Evolutionary conservation across 1,284 basidiomycete species (phyloP), one percentile per base, ranked within the genome.

Genomic region (Boletus semigastroideus): DNA sequence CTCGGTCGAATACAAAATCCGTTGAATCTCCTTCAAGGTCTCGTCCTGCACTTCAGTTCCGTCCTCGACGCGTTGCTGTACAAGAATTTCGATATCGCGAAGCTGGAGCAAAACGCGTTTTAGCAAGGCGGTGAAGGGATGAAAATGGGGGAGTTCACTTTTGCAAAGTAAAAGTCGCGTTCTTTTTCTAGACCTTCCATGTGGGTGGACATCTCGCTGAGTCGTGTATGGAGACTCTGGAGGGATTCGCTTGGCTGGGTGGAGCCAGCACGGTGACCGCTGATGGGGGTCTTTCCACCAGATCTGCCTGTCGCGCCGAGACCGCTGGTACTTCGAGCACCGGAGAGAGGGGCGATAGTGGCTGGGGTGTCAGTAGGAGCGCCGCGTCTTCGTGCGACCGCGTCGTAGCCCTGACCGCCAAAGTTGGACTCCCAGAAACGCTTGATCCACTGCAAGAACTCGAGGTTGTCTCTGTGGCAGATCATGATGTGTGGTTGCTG

Each of bases 391-490:
- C 93, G 82, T 12, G 76, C 92, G 1, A 90, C 85, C 0, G 97
- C 78, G 68, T 99, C 94, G 68, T 99, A 99, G 8, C 79, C 80
- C 50, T 91, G 87, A 0, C 95, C 96, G 5, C 86, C 84, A 67
- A 86, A 95, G 76, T 97, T 92, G 42, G 82, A 74, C 66, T 98
- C 94, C 96, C 97, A 99, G 73, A 88, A 98, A 49, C 90, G 89
- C 69, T 95, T 95, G 65, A 94, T 80, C 96, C 96, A 99, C 72
- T 99, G 96, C 51, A 96, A 70, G 74, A 99, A 99, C 71, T 99
- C 97, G 61, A 99, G 87, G 73, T 99, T 99, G 74, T 99, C 97
- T 73, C 88, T 90, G 63, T 49, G 46, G 51, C 45, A 52, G 37
- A 25, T 7, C 46, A 51, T 33, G n/a, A n/a, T n/a, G n/a, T n/a